Base-by-base conservation (phyloP, 768 basidiomycete genomes). In the Suillus subluteus region DNA sequence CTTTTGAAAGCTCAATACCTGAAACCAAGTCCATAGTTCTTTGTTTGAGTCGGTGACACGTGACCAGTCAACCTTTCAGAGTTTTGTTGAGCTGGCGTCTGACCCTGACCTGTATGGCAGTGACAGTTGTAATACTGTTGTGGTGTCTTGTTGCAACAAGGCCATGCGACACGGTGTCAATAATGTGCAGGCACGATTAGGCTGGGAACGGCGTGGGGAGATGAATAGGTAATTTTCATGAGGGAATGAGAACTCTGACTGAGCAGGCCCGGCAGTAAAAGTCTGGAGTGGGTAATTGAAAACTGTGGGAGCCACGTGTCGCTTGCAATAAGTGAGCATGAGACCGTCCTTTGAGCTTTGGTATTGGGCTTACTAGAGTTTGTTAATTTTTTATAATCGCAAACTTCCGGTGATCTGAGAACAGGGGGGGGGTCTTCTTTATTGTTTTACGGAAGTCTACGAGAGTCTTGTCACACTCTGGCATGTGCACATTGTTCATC, bases 241-340 rank as follows among this genome's bases (percentile, higher is more conserved):
- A 26, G 26, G 26, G 26, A 26, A 26, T 26, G 26, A 26, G 26
- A 26, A 26, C 26, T 26, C 26, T 26, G 26, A 26, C 26, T 26
- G 26, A 26, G 26, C 26, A 26, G 26, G 26, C 26, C 26, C 26
- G 26, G 26, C 26, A 26, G 26, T 26, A 26, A 26, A 26, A 26
- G 26, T 26, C 7, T 35, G 56, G n/a, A 44, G 40, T 41, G 40
- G 13, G 13, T 32, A 26, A 26, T 26, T 26, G 26, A 26, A 26
- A 26, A 38, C 37, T 40, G 74, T 74, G 76, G 66, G 71, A 76
- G 69, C 63, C 54, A 67, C 38, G 61, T 62, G 52, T 65, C 61
- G 67, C 69, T 68, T 70, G 77, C 69, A 75, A 68, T 76, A 56
- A 26, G 75, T 74, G 67, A 62, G 63, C 56, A 30, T 61, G 59